Evolutionary conservation across 495 filamentous ascomycete genomes (phyloP), one percentile per base, ranked within the genome.

Genomic region (Neurospora sublineolata): DNA sequence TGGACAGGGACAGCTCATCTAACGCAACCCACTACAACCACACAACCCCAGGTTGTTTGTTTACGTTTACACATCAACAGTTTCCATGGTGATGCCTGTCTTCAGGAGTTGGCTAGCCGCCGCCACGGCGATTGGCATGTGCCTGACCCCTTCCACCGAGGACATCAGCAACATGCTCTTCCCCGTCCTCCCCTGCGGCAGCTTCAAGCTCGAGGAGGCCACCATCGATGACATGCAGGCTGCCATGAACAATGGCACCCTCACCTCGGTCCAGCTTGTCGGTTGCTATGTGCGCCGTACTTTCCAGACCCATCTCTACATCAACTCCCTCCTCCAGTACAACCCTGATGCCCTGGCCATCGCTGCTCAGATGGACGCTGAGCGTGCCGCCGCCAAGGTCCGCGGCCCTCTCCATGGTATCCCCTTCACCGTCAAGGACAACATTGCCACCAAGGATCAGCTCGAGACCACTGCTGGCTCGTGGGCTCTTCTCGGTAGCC

Each of bases 341-440:
- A 91, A 91, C 79, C 89, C 90, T 0, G 87, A 91, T 77, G 85
- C 82, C 3, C 77, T 87, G 67, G 64, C 75, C 71, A 78, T 81
- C 75, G 91, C 91, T 8, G 79, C 82, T 9, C 72, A 76, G 38
- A 81, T 89, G 23, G 91, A 93, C 77, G 76, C 73, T 0, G 89
- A 92, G 79, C 85, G 90, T 41, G 77, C 77, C 6, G 70, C 77
- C 1, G 89, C 89, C 14, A 81, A 75, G 39, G 80, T 89, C 16
- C 85, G 89, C 23, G 84, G 89, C 38, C 86, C 86, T 7, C 83
- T 93, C 1, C 90, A 93, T 76, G 90, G 90, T 27, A 90, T 93
- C 71, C 91, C 91, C 3, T 89, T 92, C 79, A 78, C 91, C 20
- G 85, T 92, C 73, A 93, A 93, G 79, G 89, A 93, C 68, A 74